A percentile compares a stretch with the other conserved stretches of the same genome.
These are phyloP conservation scores for Retiboletus fuscus DNA, from an alignment of 1,284 basidiomycete species.

Conservation along the genomic window DNA sequence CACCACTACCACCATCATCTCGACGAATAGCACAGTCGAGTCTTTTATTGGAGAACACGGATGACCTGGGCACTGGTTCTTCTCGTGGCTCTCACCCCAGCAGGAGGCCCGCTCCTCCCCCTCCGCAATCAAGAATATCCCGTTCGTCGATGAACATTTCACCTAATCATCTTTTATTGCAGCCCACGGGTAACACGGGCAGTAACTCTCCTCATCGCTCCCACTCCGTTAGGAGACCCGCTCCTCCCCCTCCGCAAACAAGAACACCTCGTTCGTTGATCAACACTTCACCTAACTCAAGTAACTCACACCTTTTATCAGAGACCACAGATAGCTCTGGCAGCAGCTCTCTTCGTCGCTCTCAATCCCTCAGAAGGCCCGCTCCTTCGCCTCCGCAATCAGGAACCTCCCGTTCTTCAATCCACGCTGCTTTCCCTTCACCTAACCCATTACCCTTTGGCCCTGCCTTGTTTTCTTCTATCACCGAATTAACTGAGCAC, in stretches of 20 bases:
- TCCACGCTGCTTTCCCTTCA: neutral
- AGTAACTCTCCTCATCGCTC: slow-evolving; percentile 10
- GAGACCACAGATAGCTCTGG: neutral
- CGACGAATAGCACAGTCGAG: neutral
- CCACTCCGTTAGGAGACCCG: slow-evolving; percentile 20
- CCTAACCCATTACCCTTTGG: neutral
- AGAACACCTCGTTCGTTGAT: slow-evolving; percentile 2
- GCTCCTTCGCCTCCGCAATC: slow-evolving; percentile 24
- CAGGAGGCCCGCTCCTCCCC: slow-evolving; percentile 30
- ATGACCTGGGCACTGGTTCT: neutral
- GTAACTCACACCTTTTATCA: neutral
- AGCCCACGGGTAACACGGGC: neutral
- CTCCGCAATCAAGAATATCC: slow-evolving; percentile 16
- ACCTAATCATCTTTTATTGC: neutral
- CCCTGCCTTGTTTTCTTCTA: neutral
- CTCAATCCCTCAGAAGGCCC: slow-evolving; percentile 19
- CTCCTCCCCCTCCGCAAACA: slow-evolving; percentile 26
- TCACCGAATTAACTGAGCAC: slow-evolving; percentile 2
- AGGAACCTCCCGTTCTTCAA: slow-evolving; percentile 5
- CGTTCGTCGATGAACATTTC: neutral
- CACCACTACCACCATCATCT: slow-evolving; percentile 13
- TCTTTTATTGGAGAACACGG: neutral
- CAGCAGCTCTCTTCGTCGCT: neutral
- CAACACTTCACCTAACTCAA: neutral
- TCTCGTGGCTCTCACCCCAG: neutral